Evolutionary conservation across 1,284 basidiomycete species (phyloP).

Genomic region (Agaricales sp.): DNA sequence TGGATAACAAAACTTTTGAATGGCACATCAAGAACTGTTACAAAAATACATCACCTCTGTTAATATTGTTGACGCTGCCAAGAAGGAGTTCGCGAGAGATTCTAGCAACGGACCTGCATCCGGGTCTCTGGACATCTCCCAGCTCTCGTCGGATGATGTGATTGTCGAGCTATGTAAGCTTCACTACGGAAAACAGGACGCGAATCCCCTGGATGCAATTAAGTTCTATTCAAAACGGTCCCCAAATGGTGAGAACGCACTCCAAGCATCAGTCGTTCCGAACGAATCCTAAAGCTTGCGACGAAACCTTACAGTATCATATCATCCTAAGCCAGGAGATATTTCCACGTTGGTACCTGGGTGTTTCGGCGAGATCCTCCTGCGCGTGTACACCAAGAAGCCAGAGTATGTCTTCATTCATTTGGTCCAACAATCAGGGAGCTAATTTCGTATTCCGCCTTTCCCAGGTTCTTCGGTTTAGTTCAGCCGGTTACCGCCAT

Average conservation of each 20-base stretch:
- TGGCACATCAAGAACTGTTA: conserved; percentile 32
- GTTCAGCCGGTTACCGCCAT: conserved; percentile 54
- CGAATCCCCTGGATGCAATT: conserved; percentile 57
- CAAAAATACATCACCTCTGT: conserved; percentile 37
- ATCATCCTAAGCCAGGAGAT: conserved; percentile 39
- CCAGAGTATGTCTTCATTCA: conserved; percentile 23
- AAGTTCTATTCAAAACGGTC: conserved; percentile 67
- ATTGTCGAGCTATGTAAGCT: conserved; percentile 51
- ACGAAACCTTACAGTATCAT: conserved; percentile 31
- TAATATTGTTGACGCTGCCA: conserved; percentile 41
- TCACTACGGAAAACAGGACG: conserved; percentile 66
- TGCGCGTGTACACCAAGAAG: conserved; percentile 63
- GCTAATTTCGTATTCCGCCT: background rate
- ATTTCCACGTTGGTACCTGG: conserved; percentile 53
- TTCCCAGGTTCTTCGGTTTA: conserved; percentile 34
- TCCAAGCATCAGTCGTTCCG: background rate
- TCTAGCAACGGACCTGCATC: conserved; percentile 12
- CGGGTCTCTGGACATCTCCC: conserved; percentile 19
- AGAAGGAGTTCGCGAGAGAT: conserved; percentile 13
- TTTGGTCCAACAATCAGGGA: background rate
- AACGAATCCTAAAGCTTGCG: conserved; percentile 3
- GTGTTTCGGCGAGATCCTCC: conserved; percentile 50
- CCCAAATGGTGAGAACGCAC: conserved; percentile 37
- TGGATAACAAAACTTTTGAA: conserved; percentile 57
- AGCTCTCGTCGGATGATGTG: conserved; percentile 38